Evolutionary conservation across 306 rosid genomes (phyloP).

Genomic region (Dalbergia cochinchinensis): DNA sequence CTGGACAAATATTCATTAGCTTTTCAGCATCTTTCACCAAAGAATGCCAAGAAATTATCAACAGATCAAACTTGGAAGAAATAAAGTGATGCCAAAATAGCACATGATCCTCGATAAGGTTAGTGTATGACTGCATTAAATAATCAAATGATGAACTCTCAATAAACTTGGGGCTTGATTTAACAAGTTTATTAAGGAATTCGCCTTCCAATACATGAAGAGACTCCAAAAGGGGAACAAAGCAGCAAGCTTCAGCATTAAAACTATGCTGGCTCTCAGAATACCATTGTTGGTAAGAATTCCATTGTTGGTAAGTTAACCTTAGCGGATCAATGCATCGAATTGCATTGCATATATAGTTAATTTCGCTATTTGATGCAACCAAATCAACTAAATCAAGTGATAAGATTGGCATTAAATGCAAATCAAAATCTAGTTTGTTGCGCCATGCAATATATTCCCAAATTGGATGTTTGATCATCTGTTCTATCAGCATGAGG

Average conservation of each 20-base stretch:
- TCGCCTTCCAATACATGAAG: constrained; percentile 72
- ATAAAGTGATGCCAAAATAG: constrained; percentile 63
- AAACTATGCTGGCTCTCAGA: constrained; percentile 53
- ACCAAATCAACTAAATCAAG: constrained; percentile 60
- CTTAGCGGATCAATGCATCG: constrained; percentile 60
- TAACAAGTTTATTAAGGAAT: constrained; percentile 62
- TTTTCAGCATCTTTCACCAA: constrained; percentile 67
- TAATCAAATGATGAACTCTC: constrained; percentile 65
- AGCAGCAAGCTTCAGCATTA: constrained; percentile 40
- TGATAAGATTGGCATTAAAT: constrained; percentile 67
- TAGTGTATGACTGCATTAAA: constrained; percentile 56
- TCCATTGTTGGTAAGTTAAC: constrained; percentile 69
- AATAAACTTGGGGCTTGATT: constrained; percentile 57
- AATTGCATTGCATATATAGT: constrained; percentile 65
- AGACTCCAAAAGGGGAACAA: constrained; percentile 56
- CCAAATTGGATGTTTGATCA: constrained; percentile 80
- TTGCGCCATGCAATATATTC: constrained; percentile 52
- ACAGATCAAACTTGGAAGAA: constrained; percentile 59
- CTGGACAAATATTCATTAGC: constrained; percentile 60
- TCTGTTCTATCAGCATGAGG: constrained; percentile 50
- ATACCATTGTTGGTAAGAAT: constrained; percentile 63
- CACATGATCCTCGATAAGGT: constrained; percentile 72
- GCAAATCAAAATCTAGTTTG: constrained; percentile 52
- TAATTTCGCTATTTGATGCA: constrained; percentile 47
- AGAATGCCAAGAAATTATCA: constrained; percentile 68